Evolutionary conservation across 2,329 filamentous ascomycete genomes (phyloP).

Genomic region (Myriangium duriaei): DNA sequence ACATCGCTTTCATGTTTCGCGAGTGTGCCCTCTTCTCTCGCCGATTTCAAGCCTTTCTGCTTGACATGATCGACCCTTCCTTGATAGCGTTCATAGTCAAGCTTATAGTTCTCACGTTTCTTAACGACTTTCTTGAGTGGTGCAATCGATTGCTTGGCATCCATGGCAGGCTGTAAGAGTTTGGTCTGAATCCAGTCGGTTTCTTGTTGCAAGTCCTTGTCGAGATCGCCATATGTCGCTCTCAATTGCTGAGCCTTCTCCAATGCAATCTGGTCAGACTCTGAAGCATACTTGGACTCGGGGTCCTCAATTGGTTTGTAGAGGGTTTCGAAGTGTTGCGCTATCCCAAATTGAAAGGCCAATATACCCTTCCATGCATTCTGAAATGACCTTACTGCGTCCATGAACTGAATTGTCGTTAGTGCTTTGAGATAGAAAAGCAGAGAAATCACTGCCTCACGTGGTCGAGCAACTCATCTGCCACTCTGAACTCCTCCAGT

Average conservation of each 20-base stretch:
- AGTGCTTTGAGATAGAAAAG: too few species aligned
- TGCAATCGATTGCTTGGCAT: constrained; percentile 55
- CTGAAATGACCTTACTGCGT: constrained; percentile 62
- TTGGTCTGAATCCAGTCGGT: constrained; percentile 56
- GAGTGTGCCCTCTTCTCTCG: constrained; percentile 60
- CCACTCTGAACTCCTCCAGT: constrained; percentile 68
- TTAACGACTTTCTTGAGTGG: constrained; percentile 72
- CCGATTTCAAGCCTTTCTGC: constrained; percentile 56
- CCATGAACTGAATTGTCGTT: constrained; percentile 46
- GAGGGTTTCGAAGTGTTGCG: constrained; percentile 56
- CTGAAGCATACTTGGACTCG: constrained; percentile 40
- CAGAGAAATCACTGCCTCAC: too few species aligned
- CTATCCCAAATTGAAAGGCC: constrained; percentile 36
- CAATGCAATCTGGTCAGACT: constrained; percentile 43
- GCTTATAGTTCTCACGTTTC: constrained; percentile 56
- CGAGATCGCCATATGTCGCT: constrained; percentile 57
- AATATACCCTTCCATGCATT: constrained; percentile 67
- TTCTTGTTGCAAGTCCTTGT: constrained; percentile 58
- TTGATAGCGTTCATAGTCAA: constrained; percentile 71
- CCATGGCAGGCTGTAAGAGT: constrained; percentile 56
- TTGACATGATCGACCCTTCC: constrained; percentile 55
- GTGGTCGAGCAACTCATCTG: constrained; percentile 59
- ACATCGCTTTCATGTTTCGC: constrained; percentile 62
- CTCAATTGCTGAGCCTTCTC: constrained; percentile 53
- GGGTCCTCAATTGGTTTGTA: constrained; percentile 66